phyloP scores from a whole-genome alignment of 768 basidiomycete genomes.

The Boletus pseudo-olivaceus region DNA sequence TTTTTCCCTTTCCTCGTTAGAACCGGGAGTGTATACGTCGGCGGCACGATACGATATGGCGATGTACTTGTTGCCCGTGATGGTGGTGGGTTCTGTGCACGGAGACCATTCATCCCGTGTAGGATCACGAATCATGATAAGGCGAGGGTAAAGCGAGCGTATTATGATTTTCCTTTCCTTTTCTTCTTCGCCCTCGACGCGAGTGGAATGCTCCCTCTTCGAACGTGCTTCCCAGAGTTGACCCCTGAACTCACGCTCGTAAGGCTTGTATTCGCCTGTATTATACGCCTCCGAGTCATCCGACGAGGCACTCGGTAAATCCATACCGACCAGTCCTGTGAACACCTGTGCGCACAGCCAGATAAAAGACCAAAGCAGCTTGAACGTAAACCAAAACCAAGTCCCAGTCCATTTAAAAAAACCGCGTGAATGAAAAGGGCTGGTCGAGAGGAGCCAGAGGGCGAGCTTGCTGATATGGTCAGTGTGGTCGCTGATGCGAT shows the following conservation, averaged over 20 bases:
- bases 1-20: not conserved
- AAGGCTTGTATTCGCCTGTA: slow-evolving; percentile 2
- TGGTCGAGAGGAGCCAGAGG: slow-evolving; percentile 10
- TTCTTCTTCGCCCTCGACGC: not conserved
- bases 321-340: not conserved
- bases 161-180: not conserved
- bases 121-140: slow-evolving; percentile 2
- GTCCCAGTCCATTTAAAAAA: slow-evolving; percentile 7
- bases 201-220: slow-evolving; percentile 12
- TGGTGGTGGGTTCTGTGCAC: not conserved
- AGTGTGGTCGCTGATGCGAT: not conserved
- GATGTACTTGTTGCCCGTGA: not conserved
- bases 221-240: slow-evolving; percentile 24
- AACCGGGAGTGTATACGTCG: not conserved
- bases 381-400: slow-evolving; percentile 4
- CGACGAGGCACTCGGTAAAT: not conserved
- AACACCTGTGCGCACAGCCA: not conserved
- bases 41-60: not conserved
- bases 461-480: slow-evolving; percentile 9
- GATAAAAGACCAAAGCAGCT: slow-evolving; percentile 11
- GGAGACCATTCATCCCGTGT: slow-evolving; percentile 1
- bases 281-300: not conserved
- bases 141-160: slow-evolving; percentile 11
- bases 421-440: not conserved
- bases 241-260: slow-evolving; percentile 3